Percentiles rank a stretch among this genome's conserved stretches.
phyloP scores from a whole-genome alignment of 163 green algal genomes.

The Prototheca wickerhamii region DNA sequence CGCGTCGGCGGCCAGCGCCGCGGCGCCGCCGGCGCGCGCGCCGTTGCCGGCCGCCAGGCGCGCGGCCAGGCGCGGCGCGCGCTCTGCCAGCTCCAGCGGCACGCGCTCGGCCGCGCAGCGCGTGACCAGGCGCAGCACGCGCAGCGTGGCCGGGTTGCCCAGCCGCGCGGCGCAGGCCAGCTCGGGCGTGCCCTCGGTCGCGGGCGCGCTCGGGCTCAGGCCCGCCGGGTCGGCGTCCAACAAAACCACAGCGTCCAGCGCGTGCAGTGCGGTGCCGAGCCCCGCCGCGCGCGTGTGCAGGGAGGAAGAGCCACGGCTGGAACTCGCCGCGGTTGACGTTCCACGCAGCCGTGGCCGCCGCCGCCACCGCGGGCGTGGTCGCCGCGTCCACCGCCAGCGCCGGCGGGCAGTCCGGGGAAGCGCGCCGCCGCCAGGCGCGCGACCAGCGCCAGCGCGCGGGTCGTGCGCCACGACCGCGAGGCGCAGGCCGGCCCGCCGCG shows the following conservation, averaged over 20 bases:
- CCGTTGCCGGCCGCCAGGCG: background rate
- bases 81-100: slow-evolving; percentile 48
- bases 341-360: slow-evolving; percentile 12
- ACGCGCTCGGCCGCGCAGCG: slow-evolving; percentile 51
- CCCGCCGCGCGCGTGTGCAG: slow-evolving; percentile 42
- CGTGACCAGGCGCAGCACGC: slow-evolving; percentile 41
- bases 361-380: background rate
- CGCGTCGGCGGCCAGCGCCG: slow-evolving; percentile 5
- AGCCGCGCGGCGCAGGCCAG: slow-evolving; percentile 36
- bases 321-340: slow-evolving; percentile 6
- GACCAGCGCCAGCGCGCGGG: slow-evolving; percentile 37
- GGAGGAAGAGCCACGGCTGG: slow-evolving; percentile 48
- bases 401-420: background rate
- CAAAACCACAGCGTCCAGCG: slow-evolving; percentile 43
- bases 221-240: slow-evolving; percentile 57
- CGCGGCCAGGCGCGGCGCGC: slow-evolving; percentile 15
- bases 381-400: background rate
- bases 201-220: no score
- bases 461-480: slow-evolving; percentile 57
- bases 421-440: slow-evolving; percentile 20
- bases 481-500: slow-evolving; percentile 15
- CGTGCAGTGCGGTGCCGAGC: slow-evolving; percentile 63
- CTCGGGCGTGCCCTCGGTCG: slow-evolving; percentile 6
- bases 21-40: background rate
- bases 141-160: slow-evolving; percentile 20